phyloP scores from a whole-genome alignment of 768 basidiomycete genomes.

The Kwoniella botswanensis region DNA sequence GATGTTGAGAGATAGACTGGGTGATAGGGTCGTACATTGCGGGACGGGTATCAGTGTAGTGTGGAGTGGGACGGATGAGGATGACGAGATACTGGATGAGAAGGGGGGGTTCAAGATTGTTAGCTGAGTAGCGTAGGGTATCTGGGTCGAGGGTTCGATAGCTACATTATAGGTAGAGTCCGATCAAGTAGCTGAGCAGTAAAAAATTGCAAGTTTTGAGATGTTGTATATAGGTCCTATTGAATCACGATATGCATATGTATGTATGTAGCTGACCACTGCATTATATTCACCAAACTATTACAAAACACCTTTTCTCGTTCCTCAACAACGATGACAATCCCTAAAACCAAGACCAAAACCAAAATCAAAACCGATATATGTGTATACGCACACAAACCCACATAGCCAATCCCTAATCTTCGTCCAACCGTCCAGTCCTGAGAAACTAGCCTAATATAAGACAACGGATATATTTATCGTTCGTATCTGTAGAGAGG shows the following conservation, averaged over 20 bases:
- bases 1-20: conserved; percentile 71
- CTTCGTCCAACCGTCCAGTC: too few species aligned
- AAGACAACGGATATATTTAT: conserved; percentile 10
- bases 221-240: neutral
- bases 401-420: too few species aligned
- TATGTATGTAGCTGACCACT: neutral
- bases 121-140: neutral
- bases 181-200: too few species aligned
- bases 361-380: too few species aligned
- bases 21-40: conserved; percentile 76
- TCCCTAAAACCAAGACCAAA: too few species aligned
- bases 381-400: too few species aligned
- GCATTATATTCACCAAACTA: neutral
- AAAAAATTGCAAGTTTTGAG: too few species aligned
- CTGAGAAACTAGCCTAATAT: too few species aligned
- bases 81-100: conserved; percentile 10
- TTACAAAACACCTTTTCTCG: neutral
- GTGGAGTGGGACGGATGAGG: conserved; percentile 52
- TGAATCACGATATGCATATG: neutral
- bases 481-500: conserved; percentile 50
- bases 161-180: neutral
- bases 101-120: conserved; percentile 4
- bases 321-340: neutral
- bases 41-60: conserved; percentile 74
- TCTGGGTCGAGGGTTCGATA: neutral